Percentiles rank a stretch among this genome's conserved stretches.
Conservation (phyloP, 495 filamentous ascomycete genomes). For the Rostrohypoxylon terebratum region DNA sequence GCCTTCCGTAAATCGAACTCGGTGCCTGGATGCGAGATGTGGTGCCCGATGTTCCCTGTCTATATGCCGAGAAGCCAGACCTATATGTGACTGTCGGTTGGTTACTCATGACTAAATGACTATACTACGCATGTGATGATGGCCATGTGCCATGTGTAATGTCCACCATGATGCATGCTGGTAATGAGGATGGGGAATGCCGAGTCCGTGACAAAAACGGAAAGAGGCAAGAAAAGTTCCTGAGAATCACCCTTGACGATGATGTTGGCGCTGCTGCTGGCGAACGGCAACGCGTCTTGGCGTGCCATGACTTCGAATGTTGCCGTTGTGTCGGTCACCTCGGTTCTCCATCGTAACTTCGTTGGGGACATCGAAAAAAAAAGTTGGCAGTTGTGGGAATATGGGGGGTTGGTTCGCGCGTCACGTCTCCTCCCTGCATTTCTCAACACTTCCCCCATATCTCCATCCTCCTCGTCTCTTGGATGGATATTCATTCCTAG, state of each 20-base stretch:
- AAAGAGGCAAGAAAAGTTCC: slow-evolving; percentile 2
- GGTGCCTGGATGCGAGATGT: background rate
- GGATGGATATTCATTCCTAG: background rate
- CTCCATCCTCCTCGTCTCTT: background rate
- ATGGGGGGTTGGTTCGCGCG: background rate
- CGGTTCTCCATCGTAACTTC: background rate
- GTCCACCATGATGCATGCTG: too few species aligned
- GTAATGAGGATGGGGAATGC: slow-evolving; percentile 2
- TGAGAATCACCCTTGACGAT: background rate
- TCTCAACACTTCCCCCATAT: background rate
- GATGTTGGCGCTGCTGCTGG: background rate
- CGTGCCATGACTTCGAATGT: slow-evolving; percentile 25
- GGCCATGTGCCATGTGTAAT: background rate
- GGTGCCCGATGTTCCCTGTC: slow-evolving; percentile 28
- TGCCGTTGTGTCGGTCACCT: slow-evolving; percentile 6
- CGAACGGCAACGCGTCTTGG: slow-evolving; percentile 19
- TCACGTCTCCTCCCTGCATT: background rate
- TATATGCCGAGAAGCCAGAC: slow-evolving; percentile 34
- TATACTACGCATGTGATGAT: background rate
- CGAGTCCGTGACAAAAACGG: slow-evolving; percentile 9
- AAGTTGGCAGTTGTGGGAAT: background rate
- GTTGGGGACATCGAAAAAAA: slow-evolving; percentile 1
- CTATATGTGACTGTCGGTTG: slow-evolving; percentile 23
- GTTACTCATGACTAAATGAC: background rate
- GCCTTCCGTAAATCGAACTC: background rate